Evolutionary conservation across 2,329 filamentous ascomycete species (phyloP), one percentile per base, ranked within the genome.

Genomic region (Tolypocladium album): DNA sequence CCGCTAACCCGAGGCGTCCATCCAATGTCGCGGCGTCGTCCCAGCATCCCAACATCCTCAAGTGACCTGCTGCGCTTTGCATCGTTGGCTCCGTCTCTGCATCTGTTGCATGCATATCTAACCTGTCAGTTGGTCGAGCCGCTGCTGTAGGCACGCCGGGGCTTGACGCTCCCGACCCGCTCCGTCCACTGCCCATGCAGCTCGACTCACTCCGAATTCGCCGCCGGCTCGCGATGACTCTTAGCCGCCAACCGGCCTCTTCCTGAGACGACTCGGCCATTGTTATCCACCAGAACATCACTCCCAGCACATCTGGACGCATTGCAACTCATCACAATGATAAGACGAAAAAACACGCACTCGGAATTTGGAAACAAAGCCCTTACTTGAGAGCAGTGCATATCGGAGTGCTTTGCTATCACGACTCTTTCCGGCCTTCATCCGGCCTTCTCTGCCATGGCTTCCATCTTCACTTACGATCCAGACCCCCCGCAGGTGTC

Each of bases 391-490:
- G 13, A 57, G n/a, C 24, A 45, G 24, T 36, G 40, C 55, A 15
- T 27, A 22, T 31, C 36, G 27, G 8, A 40, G 1, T 27, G 2
- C 55, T 31, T 42, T 27, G 20, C 13, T 31, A 4, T n/a, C 15
- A 22, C 31, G 31, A 6, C 50, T 36, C 36, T 5, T 22, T 52
- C 15, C 15, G n/a, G 4, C 27, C 27, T 11, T 38, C 50, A 55
- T 38, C 31, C 31, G 20, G 20, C 8, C 4, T 31, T 55, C 55
- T 27, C 20, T 9, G 42, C 12, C 59, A 95, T 94, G 90, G 93
- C 94, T 61, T 97, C 93, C 15, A 90, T 99, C 66, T 99, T 99
- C 72, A 97, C 93, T 0, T 99, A 90, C 71, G 91, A 97, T 63
- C 87, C 90, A 2, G 88, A 96, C 65, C 90, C 92, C 55, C 90